Evolutionary conservation across 202 grass and related monocot species (phyloP), one percentile per base, ranked within the genome.

Genomic region (Zoysia matrella): DNA sequence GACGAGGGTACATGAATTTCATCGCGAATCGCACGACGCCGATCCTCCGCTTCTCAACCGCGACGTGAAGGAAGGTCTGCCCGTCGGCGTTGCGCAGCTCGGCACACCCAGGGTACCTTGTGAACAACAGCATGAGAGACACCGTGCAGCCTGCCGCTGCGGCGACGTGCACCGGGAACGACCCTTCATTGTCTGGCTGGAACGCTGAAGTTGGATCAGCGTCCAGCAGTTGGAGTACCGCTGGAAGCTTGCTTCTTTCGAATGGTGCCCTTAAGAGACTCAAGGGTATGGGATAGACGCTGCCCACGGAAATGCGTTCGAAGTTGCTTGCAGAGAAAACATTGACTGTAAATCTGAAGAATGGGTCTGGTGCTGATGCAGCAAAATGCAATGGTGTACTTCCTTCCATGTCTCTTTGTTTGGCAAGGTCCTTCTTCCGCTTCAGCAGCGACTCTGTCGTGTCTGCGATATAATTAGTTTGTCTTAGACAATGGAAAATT

Each of bases 351-450:
- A 68, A 79, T 8, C 46, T 40, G 10, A 79, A 2, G 40, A 10
- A 30, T 0, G 76, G 76, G 2, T 79, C 76, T 14, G 63, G 9
- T 4, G 64, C 76, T 1, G 76, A 55, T 14, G 76, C 64, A 5
- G 76, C 76, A 41, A 68, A 79, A 51, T 79, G 76, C 76, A 56
- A 22, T 18, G 76, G 76, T 2, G 76, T 79, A 11, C 76, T 79
- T 30, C 76, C 76, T 2, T 56, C 3, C 40, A 22, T 36, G 42
- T 79, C 76, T 68, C 15, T 55, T 30, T 43, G 49, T 42, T 56
- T 5, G 1, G 41, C 41, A 5, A 79, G 76, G 52, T 22, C 40
- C 50, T 30, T 46, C 3, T 79, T 55, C 76, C 64, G 56, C 0
- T 5, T 0, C 0, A 79, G 40, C 50, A 79, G 51, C 4, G 8